phyloP scores from a whole-genome alignment of 495 filamentous ascomycete genomes.

The Penicillium soppii region DNA sequence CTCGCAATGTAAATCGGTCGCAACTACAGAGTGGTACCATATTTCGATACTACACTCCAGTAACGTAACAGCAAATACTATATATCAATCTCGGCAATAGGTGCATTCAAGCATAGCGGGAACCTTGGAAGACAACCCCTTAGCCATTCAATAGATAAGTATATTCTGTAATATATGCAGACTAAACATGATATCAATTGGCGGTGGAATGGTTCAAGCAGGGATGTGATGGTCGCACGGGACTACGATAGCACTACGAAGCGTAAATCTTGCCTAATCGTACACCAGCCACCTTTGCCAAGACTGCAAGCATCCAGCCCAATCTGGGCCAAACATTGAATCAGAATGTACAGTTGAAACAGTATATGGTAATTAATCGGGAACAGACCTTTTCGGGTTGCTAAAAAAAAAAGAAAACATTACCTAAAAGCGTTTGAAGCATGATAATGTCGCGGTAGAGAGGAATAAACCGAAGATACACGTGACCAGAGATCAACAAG shows the following conservation, averaged over 20 bases:
- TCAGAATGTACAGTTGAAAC: background rate
- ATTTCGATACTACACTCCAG: too few relatives aligned
- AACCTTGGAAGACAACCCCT: too few relatives aligned
- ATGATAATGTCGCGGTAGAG: background rate
- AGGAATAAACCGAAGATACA: background rate
- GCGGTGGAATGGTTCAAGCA: background rate
- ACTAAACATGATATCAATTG: background rate
- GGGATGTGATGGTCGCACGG: slow-evolving; percentile 23
- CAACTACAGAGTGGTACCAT: too few relatives aligned
- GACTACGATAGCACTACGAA: slow-evolving; percentile 24
- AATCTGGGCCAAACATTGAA: background rate
- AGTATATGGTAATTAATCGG: too few relatives aligned
- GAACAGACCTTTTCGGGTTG: too few relatives aligned
- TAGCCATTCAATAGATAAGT: too few relatives aligned
- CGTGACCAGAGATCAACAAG: slow-evolving; percentile 19
- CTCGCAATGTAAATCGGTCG: too few relatives aligned
- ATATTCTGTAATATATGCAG: background rate
- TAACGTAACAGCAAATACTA: too few relatives aligned
- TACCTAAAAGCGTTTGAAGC: too few relatives aligned
- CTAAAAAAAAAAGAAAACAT: background rate
- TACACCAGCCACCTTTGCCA: slow-evolving; percentile 13
- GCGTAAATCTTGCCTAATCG: slow-evolving; percentile 15
- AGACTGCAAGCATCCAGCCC: slow-evolving; percentile 9
- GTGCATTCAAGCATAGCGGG: too few relatives aligned
- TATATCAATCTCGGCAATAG: too few relatives aligned